Conservation (phyloP, 768 basidiomycete species). For the Aureoboletus auriporus region DNA sequence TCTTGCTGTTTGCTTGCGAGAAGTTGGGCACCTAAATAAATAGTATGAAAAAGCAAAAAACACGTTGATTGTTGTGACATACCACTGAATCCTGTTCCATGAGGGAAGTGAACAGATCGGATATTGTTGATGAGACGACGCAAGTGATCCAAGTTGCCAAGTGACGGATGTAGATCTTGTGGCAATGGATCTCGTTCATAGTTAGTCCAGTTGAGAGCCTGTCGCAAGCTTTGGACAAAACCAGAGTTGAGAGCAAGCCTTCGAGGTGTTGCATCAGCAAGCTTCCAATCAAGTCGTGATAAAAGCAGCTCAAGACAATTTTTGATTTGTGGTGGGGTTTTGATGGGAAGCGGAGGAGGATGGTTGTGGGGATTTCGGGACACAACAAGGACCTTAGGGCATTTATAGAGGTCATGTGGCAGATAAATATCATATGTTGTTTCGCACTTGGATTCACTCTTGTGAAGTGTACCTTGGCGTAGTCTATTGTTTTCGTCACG, state of each 20-base stretch:
- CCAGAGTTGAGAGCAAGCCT: not conserved
- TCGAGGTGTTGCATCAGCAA: slow-evolving; percentile 1
- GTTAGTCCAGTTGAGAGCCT: no score
- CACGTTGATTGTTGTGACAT: not conserved
- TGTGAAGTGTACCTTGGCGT: not conserved
- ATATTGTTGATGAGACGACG: not conserved
- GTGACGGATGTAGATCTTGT: not conserved
- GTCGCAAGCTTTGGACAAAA: not conserved
- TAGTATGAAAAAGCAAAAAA: no score
- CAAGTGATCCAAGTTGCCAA: not conserved
- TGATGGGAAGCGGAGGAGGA: not conserved
- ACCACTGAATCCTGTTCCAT: not conserved
- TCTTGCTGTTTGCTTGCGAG: no score
- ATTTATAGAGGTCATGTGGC: not conserved
- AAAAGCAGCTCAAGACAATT: not conserved
- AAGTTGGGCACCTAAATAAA: no score
- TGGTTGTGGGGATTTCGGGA: not conserved
- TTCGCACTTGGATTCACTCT: not conserved
- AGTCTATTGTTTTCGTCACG: not conserved
- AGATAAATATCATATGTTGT: not conserved
- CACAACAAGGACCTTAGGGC: not conserved
- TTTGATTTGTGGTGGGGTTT: not conserved
- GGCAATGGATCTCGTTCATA: no score
- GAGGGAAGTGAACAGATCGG: not conserved
- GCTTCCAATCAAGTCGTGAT: not conserved